Evolutionary conservation across 768 basidiomycete genomes (phyloP), one percentile per base, ranked within the genome.

Genomic region (Xerocomus spinulosus): DNA sequence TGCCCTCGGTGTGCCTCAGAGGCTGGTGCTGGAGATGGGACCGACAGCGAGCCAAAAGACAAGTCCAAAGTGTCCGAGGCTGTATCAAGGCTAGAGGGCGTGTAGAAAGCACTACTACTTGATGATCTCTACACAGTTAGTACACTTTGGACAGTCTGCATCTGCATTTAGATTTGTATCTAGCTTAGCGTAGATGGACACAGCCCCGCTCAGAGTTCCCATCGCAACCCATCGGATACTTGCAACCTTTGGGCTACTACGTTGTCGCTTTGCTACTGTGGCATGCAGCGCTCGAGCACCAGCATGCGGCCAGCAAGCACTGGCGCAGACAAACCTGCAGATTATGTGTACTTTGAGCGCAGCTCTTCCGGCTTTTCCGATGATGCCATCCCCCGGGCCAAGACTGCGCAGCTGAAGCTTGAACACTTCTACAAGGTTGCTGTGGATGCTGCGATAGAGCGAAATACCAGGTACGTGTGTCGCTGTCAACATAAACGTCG

Each of bases 401-500:
- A 92, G 67, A 81, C 80, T 33, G 94, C 94, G 3, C 93, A 96
- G 67, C 74, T 97, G 70, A 96, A 95, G 69, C 78, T 98, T 44
- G 96, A 98, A 70, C 85, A 94, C 64, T 96, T 85, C 64, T 99
- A 97, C 71, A 96, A 97, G 68, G 85, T 96, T 33, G 91, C 91
- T 1, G 96, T 99, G 34, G 93, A 97, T 65, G 80, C 87, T 37
- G 95, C 95, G 12, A 90, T 99, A 38, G 93, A 94, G 62, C 76
- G 96, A 44, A 97, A 97, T 64, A 80, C 83, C 44, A 81, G 95
- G 93, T 93, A 69, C 51, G 63, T 44, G 33, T 33, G 3, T 46
- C 25, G 13, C 12, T 9, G 14, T 21, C 43, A 20, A 28, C 34
- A 20, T 10, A 13, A 23, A 26, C 42, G 21, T 28, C 20, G 20